These are phyloP conservation scores for Puya raimondii DNA, from an alignment of 176 grass and related monocot species.

Conservation along the genomic window DNA sequence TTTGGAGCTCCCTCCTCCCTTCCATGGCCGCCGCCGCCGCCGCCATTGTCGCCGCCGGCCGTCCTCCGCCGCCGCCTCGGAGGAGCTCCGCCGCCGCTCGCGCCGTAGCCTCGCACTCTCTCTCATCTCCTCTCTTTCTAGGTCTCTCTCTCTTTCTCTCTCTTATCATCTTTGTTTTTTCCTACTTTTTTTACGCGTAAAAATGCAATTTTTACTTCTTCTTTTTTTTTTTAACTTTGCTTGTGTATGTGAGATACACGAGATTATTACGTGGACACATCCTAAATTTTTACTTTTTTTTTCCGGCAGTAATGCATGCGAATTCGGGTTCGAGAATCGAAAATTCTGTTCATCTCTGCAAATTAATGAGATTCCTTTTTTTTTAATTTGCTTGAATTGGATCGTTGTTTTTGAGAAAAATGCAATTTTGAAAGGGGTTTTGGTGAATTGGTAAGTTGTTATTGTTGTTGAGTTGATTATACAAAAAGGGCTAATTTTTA, in stretches of 20 bases:
- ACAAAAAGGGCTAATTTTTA: no score
- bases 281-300: neutral
- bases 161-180: neutral
- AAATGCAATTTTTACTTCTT: neutral
- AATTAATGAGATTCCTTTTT: no score
- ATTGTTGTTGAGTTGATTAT: no score
- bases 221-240: neutral
- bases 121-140: neutral
- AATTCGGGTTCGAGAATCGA: neutral
- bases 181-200: neutral
- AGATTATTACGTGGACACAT: no score
- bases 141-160: slow-evolving; percentile 2
- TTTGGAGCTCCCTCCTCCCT: neutral
- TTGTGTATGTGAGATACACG: no score
- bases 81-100: neutral
- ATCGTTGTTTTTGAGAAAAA: no score
- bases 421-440: no score
- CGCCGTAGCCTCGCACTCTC: neutral
- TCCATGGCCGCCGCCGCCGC: slow-evolving; percentile 3
- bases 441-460: no score
- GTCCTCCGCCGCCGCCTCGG: neutral
- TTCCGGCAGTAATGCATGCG: neutral
- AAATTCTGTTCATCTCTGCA: neutral
- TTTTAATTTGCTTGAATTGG: no score
- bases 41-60: neutral